Percentiles rank a stretch among this genome's conserved stretches.
Conservation (phyloP, 139 green algal species). For the Gonium pectorale region DNA sequence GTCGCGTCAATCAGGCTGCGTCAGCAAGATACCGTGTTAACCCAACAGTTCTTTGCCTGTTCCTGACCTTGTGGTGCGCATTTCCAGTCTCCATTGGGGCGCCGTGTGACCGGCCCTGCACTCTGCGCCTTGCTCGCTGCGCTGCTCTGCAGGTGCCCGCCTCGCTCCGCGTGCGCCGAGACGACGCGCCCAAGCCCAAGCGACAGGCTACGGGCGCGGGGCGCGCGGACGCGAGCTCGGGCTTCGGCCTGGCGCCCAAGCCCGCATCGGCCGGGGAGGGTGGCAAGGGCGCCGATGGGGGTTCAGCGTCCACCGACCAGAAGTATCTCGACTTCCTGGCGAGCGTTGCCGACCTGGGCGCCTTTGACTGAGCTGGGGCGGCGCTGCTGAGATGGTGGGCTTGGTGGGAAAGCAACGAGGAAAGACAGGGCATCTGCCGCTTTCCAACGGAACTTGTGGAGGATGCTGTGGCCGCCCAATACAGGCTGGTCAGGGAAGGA, state of each 20-base stretch:
- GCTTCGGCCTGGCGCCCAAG: constrained; percentile 70
- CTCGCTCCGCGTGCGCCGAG: constrained; percentile 72
- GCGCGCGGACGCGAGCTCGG: constrained; percentile 40
- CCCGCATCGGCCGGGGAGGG: constrained; percentile 8
- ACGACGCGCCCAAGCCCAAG: constrained; percentile 51
- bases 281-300: not conserved
- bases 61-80: not conserved
- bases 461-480: no score
- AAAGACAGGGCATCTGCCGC: no score
- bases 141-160: constrained; percentile 74
- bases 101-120: no score
- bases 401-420: no score
- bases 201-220: not conserved
- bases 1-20: no score
- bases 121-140: no score
- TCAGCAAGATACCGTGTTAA: no score
- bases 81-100: no score
- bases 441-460: no score
- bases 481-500: no score
- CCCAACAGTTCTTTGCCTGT: not conserved
- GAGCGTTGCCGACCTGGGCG: constrained; percentile 69
- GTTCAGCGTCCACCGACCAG: constrained; percentile 48
- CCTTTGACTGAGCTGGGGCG: constrained; percentile 64
- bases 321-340: constrained; percentile 75
- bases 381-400: no score